Evolutionary conservation across 306 rosid species (phyloP).

Genomic region (Casuarina glauca): DNA sequence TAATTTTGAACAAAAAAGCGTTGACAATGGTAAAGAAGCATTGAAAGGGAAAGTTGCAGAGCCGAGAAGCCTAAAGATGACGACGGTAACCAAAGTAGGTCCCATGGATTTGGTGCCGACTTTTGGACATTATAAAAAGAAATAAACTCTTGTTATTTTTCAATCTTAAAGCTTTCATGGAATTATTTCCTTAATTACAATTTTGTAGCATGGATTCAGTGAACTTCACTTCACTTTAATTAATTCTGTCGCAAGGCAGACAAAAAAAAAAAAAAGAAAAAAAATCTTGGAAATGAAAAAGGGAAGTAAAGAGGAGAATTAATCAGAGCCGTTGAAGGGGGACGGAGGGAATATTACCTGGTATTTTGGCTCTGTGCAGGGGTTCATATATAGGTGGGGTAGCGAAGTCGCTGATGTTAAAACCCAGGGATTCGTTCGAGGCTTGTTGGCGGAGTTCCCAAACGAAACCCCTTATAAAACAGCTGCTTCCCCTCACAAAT

Average conservation of each 20-base stretch:
- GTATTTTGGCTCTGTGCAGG: background rate
- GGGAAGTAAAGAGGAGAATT: too few species aligned
- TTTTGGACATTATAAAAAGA: too few species aligned
- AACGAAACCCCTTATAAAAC: background rate
- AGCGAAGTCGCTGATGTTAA: background rate
- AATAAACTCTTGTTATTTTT: background rate
- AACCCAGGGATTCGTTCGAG: slow-evolving; percentile 17
- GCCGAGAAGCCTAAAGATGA: too few species aligned
- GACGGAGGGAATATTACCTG: background rate
- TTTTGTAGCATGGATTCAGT: too few species aligned
- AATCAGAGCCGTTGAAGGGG: slow-evolving; percentile 22
- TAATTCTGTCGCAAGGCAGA: too few species aligned
- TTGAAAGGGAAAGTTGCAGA: too few species aligned
- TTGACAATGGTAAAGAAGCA: too few species aligned
- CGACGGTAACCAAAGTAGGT: too few species aligned
- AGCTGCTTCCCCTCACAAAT: background rate
- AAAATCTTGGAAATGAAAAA: background rate
- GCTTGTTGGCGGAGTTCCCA: slow-evolving; percentile 44
- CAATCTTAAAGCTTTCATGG: background rate
- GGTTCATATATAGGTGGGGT: background rate
- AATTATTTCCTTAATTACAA: too few species aligned
- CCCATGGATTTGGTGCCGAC: too few species aligned
- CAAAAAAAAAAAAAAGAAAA: background rate
- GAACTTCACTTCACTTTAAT: too few species aligned
- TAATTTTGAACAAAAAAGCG: too few species aligned